Conservation (phyloP, 1,284 basidiomycete species). For the Cutaneotrichosporon cavernicola region DNA sequence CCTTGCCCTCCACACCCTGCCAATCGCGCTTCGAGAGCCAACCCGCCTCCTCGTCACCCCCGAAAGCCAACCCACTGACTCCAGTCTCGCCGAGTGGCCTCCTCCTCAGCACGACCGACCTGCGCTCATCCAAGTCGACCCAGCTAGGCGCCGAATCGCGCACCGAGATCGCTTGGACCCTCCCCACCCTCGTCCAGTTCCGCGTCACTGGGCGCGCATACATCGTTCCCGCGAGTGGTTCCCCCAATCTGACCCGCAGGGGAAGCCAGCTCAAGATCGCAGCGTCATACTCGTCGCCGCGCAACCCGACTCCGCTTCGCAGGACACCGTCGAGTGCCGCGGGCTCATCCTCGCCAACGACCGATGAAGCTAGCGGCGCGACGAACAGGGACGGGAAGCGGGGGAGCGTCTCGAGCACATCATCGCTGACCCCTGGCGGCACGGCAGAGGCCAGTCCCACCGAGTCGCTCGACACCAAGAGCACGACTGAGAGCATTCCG, state of each 20-base stretch:
- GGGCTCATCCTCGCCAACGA: background rate
- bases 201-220: constrained; percentile 44
- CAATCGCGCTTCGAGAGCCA: too few relatives aligned
- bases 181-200: constrained; percentile 46
- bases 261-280: background rate
- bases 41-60: too few relatives aligned
- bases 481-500: background rate
- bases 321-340: background rate
- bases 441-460: background rate
- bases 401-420: background rate
- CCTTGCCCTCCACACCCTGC: background rate
- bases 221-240: constrained; percentile 26
- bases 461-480: background rate
- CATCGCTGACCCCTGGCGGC: background rate
- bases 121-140: constrained; percentile 46
- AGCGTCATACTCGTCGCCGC: background rate
- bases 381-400: background rate
- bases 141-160: constrained; percentile 37
- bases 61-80: background rate
- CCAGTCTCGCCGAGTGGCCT: constrained; percentile 19
- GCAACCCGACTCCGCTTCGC: background rate
- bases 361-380: background rate
- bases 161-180: constrained; percentile 48
- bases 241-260: background rate
- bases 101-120: constrained; percentile 50